Evolutionary conservation across 306 rosid species (phyloP).

Genomic region (Cicer chorassanicum): DNA sequence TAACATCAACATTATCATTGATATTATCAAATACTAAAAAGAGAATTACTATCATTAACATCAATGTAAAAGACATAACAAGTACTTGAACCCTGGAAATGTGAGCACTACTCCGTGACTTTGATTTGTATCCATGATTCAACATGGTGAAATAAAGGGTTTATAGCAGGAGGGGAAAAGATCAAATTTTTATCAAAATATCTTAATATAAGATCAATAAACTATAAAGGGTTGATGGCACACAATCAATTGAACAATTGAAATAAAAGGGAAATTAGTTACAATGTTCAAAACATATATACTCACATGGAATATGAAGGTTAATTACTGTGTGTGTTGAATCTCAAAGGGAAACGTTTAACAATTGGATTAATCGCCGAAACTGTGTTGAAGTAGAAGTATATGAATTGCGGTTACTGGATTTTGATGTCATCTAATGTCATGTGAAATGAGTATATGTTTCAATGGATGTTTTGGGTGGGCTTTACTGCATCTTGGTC

Average conservation of each 20-base stretch:
- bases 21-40: conserved; percentile 40
- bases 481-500: neutral
- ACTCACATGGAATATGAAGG: conserved; percentile 28
- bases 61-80: conserved; percentile 48
- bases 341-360: neutral
- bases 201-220: neutral
- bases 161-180: neutral
- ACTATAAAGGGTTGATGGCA: conserved; percentile 25
- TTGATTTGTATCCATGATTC: conserved; percentile 67
- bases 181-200: conserved; percentile 31
- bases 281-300: conserved; percentile 11
- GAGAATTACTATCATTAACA: conserved; percentile 51
- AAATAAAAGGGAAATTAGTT: conserved; percentile 25
- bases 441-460: neutral
- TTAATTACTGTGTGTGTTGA: conserved; percentile 3
- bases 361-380: neutral
- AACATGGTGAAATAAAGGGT: conserved; percentile 61
- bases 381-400: neutral
- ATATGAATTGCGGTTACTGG: neutral
- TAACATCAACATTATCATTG: conserved; percentile 38
- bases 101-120: conserved; percentile 52
- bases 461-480: neutral
- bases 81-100: conserved; percentile 46
- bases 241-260: conserved; percentile 12
- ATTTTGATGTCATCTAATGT: neutral